Conservation (phyloP, 2,329 filamentous ascomycete species). For the Hypoxylon sp. region DNA sequence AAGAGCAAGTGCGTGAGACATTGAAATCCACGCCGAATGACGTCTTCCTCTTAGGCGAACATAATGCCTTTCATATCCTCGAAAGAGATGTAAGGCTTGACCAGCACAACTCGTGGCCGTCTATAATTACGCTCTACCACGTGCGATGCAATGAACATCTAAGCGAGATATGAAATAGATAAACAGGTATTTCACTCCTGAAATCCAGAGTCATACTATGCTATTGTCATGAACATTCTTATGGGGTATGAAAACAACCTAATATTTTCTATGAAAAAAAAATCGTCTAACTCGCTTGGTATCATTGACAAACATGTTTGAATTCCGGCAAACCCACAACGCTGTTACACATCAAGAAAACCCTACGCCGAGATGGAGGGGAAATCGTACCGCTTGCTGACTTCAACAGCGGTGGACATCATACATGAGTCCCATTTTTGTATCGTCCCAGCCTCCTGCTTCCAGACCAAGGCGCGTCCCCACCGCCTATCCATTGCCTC, state of each 20-base stretch:
- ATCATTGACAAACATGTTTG: conserved; percentile 42
- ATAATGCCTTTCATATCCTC: background rate
- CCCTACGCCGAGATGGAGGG: conserved; percentile 15
- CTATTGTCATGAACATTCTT: conserved; percentile 14
- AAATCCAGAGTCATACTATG: background rate
- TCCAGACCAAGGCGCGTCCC: conserved; percentile 28
- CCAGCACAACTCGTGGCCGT: background rate
- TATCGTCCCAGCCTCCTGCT: conserved; percentile 35
- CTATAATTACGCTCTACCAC: background rate
- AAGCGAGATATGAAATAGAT: background rate
- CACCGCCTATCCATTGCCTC: conserved; percentile 31
- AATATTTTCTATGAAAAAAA: conserved; percentile 15
- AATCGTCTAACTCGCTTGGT: conserved; percentile 34
- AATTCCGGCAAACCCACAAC: conserved; percentile 32
- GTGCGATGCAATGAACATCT: background rate
- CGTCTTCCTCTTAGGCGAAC: background rate
- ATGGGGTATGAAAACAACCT: too few relatives aligned
- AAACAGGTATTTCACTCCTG: background rate
- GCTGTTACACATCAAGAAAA: conserved; percentile 15
- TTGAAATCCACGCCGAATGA: background rate
- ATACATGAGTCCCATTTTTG: conserved; percentile 26
- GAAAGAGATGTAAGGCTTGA: background rate
- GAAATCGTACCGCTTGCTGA: conserved; percentile 24
- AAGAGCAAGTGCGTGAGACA: background rate
- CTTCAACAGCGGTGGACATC: conserved; percentile 21